These are phyloP conservation scores for Aspergillus latus DNA, from an alignment of 2,329 filamentous ascomycete species.

Conservation along the genomic window DNA sequence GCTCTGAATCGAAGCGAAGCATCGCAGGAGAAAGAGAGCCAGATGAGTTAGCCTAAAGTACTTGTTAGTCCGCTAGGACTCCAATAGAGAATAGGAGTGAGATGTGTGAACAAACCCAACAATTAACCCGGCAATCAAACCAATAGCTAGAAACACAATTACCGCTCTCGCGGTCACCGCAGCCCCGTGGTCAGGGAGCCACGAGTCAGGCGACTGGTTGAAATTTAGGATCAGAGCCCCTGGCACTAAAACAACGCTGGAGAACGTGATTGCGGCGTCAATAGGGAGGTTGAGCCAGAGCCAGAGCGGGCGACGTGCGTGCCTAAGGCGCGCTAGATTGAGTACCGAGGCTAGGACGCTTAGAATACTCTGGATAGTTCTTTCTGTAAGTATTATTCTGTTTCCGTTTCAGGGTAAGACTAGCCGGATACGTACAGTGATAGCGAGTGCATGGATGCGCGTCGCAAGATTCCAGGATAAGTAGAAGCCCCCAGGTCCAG, in stretches of 20 bases:
- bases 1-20: background rate
- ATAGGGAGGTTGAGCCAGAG: conserved; percentile 1
- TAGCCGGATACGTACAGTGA: background rate
- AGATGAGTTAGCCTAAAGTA: conserved; percentile 3
- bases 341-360: conserved; percentile 2
- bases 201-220: conserved; percentile 1
- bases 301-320: conserved; percentile 1
- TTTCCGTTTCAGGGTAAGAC: background rate
- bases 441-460: background rate
- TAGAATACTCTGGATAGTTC: background rate
- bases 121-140: background rate
- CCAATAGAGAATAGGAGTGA: background rate
- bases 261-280: conserved; percentile 4
- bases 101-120: conserved; percentile 6
- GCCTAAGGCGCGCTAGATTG: conserved; percentile 6
- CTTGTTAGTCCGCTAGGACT: background rate
- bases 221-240: background rate
- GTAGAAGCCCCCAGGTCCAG: background rate
- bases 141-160: conserved; percentile 2
- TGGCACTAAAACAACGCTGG: background rate
- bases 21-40: conserved; percentile 1
- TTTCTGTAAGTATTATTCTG: background rate
- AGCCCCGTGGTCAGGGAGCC: conserved; percentile 6
- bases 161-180: background rate
- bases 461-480: background rate